Conservation (phyloP, 805 yeast genomes). For the Cyberlindnera saturnus region DNA sequence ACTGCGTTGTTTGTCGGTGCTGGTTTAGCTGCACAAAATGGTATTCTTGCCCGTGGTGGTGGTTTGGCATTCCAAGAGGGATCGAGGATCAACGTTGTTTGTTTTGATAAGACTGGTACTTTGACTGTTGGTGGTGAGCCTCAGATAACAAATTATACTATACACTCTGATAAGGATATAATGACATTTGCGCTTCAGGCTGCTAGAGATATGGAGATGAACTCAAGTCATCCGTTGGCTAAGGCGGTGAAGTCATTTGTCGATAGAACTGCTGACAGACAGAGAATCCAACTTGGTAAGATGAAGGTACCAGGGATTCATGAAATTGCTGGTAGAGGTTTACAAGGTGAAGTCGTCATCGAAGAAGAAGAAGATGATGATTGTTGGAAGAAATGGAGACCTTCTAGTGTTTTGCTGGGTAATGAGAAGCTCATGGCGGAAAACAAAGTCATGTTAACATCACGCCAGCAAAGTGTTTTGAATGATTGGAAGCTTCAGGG, state of each 20-base stretch:
- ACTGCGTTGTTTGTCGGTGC: constrained; percentile 78
- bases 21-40: constrained; percentile 72
- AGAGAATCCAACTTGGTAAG: constrained; percentile 17
- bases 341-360: constrained; percentile 37
- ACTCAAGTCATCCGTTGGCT: constrained; percentile 68
- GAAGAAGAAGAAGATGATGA: constrained; percentile 15
- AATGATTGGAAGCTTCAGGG: constrained; percentile 55
- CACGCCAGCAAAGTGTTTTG: constrained; percentile 30
- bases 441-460: constrained; percentile 32
- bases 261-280: constrained; percentile 12
- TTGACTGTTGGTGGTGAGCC: constrained; percentile 59
- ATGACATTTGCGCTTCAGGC: constrained; percentile 32
- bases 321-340: constrained; percentile 57
- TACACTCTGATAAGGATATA: constrained; percentile 16
- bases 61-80: constrained; percentile 82
- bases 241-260: constrained; percentile 45
- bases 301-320: constrained; percentile 41
- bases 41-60: constrained; percentile 73
- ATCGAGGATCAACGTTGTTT: constrained; percentile 52
- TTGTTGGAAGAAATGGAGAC: constrained; percentile 29
- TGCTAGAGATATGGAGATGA: constrained; percentile 52
- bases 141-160: constrained; percentile 44
- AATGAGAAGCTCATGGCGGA: constrained; percentile 55
- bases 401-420: constrained; percentile 43
- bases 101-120: constrained; percentile 80